Evolutionary conservation across 768 basidiomycete species (phyloP).

Genomic region (Psilocybe cubensis): DNA sequence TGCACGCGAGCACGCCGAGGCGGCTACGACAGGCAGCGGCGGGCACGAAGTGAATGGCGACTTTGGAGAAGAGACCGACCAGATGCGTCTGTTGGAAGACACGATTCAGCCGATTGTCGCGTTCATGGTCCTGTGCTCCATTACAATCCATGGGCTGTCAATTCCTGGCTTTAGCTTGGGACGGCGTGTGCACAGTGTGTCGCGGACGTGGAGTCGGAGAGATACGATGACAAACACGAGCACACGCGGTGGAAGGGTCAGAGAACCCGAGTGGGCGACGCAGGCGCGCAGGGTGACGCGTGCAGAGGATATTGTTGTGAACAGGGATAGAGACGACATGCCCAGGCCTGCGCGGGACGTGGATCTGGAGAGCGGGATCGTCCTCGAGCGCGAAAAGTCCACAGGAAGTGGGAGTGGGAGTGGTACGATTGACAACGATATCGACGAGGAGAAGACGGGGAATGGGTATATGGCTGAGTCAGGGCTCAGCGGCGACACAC

Average conservation of each 20-base stretch:
- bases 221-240: slow-evolving; percentile 35
- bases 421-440: neutral
- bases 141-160: slow-evolving; percentile 86
- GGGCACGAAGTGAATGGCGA: neutral
- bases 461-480: slow-evolving; percentile 9
- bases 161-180: slow-evolving; percentile 96
- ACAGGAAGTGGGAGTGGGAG: neutral
- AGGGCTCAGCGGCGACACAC: slow-evolving; percentile 11
- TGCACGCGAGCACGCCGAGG: slow-evolving; percentile 15
- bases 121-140: slow-evolving; percentile 93
- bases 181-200: slow-evolving; percentile 86
- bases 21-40: neutral
- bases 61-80: slow-evolving; percentile 23
- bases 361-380: slow-evolving; percentile 23
- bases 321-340: slow-evolving; percentile 60
- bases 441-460: neutral
- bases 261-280: slow-evolving; percentile 79
- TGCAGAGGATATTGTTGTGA: slow-evolving; percentile 82
- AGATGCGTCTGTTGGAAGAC: slow-evolving; percentile 67
- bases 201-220: slow-evolving; percentile 89
- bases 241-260: slow-evolving; percentile 9
- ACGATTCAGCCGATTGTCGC: slow-evolving; percentile 92
- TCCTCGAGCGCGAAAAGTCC: slow-evolving; percentile 3
- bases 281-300: slow-evolving; percentile 72
- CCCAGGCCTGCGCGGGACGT: slow-evolving; percentile 12